Evolutionary conservation across 345 rosid genomes (phyloP).

Genomic region (Rhodamnia argentea): DNA sequence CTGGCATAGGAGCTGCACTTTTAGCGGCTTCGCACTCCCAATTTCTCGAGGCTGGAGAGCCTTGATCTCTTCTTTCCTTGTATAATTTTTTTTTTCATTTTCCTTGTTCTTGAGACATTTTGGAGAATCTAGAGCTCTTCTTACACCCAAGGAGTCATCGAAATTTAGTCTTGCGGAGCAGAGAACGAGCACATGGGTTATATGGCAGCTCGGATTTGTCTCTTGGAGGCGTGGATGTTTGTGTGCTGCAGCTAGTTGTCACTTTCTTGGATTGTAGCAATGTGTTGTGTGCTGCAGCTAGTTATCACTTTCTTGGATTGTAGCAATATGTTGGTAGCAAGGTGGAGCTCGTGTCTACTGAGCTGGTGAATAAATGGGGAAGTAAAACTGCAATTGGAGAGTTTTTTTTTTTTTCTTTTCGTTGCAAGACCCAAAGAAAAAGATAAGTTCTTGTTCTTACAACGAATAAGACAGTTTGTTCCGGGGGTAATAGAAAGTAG

Average conservation of each 20-base stretch:
- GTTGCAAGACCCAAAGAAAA: background rate
- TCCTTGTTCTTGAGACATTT: background rate
- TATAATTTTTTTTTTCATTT: background rate
- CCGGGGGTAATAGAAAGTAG: background rate
- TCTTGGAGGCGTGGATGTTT: background rate
- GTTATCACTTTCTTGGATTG: background rate
- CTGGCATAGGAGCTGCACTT: slow-evolving; percentile 84
- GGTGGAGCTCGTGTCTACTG: background rate
- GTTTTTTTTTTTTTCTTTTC: background rate
- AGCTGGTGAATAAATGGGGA: background rate
- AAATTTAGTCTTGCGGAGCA: background rate
- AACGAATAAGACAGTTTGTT: background rate
- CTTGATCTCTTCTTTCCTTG: background rate
- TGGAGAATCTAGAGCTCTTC: background rate
- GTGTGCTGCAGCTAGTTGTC: background rate
- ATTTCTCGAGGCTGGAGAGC: slow-evolving; percentile 16
- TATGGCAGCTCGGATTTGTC: background rate
- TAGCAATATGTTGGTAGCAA: background rate
- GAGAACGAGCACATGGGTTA: background rate
- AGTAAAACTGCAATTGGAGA: background rate
- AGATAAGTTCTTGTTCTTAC: background rate
- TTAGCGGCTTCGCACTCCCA: slow-evolving; percentile 75
- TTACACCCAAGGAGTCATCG: background rate
- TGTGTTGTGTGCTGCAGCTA: background rate
- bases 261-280: background rate